A percentile compares a stretch with the other conserved stretches of the same genome.
These are phyloP conservation scores for Ogataea glucozyma DNA, from an alignment of 805 yeast species.

Conservation along the genomic window DNA sequence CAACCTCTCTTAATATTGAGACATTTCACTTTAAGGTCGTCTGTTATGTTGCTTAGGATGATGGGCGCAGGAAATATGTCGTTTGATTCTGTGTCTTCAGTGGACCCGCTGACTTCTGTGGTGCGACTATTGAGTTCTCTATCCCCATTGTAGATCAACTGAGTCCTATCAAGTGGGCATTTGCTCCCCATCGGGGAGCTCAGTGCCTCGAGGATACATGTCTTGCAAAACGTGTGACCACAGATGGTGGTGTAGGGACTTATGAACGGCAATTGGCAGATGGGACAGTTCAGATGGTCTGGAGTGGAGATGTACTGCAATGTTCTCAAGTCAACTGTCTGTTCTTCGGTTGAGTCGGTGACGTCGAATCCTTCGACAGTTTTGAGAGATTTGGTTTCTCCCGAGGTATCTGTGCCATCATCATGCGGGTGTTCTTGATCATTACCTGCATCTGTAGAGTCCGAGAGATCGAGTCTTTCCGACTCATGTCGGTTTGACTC, in stretches of 20 bases:
- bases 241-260: slow-evolving; percentile 63
- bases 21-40: slow-evolving; percentile 60
- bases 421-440: not conserved
- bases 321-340: slow-evolving; percentile 27
- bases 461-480: slow-evolving; percentile 6
- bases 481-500: slow-evolving; percentile 6
- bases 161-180: slow-evolving; percentile 66
- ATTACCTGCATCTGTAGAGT: slow-evolving; percentile 3
- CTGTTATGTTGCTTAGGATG: slow-evolving; percentile 57
- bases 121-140: slow-evolving; percentile 7
- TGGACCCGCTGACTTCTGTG: not conserved
- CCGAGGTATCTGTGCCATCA: too few species aligned
- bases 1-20: slow-evolving; percentile 56
- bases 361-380: slow-evolving; percentile 16
- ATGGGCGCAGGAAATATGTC: slow-evolving; percentile 55
- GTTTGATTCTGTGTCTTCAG: slow-evolving; percentile 17
- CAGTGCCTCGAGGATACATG: slow-evolving; percentile 51
- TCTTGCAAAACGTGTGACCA: slow-evolving; percentile 67
- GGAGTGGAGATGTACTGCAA: slow-evolving; percentile 28
- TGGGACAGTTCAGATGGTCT: slow-evolving; percentile 51
- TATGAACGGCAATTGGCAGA: slow-evolving; percentile 66
- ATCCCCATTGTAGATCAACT: slow-evolving; percentile 34
- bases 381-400: slow-evolving; percentile 1
- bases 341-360: slow-evolving; percentile 8
- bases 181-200: slow-evolving; percentile 37